These are phyloP conservation scores for Gremmenia infestans DNA, from an alignment of 2,329 filamentous ascomycete species.

Conservation along the genomic window DNA sequence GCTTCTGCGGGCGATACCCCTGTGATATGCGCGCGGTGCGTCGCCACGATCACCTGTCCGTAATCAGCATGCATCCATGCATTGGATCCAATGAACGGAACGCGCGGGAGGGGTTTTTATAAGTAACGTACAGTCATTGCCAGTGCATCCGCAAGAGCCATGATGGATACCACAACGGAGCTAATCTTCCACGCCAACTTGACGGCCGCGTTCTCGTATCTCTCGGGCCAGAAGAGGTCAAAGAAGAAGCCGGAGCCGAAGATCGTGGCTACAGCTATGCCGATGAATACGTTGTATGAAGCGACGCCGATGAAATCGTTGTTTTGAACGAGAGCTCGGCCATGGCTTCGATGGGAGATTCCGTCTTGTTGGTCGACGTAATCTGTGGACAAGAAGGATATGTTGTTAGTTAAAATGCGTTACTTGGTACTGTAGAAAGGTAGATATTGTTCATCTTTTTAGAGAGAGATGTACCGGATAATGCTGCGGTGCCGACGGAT, in stretches of 20 bases:
- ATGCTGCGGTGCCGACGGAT: slow-evolving; percentile 49
- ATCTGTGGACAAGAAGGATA: slow-evolving; percentile 36
- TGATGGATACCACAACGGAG: slow-evolving; percentile 42
- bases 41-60: slow-evolving; percentile 41
- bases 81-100: too few relatives aligned
- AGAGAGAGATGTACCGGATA: slow-evolving; percentile 40
- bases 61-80: not conserved
- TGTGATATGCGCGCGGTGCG: slow-evolving; percentile 39
- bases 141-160: slow-evolving; percentile 44
- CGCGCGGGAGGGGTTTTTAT: not conserved
- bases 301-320: slow-evolving; percentile 51
- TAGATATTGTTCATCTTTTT: too few relatives aligned
- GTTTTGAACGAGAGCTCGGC: slow-evolving; percentile 42
- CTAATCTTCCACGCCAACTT: slow-evolving; percentile 50
- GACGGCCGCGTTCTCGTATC: slow-evolving; percentile 43
- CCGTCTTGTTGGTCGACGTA: slow-evolving; percentile 50
- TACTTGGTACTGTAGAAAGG: not conserved
- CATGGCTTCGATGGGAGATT: slow-evolving; percentile 36
- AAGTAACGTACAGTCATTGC: slow-evolving; percentile 38
- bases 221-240: slow-evolving; percentile 56
- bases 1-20: slow-evolving; percentile 31
- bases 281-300: slow-evolving; percentile 54
- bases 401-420: not conserved
- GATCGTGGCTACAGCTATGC: slow-evolving; percentile 51
- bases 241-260: slow-evolving; percentile 58